Base-by-base conservation (phyloP, 495 filamentous ascomycete species). In the Oleoguttula mirabilis region DNA sequence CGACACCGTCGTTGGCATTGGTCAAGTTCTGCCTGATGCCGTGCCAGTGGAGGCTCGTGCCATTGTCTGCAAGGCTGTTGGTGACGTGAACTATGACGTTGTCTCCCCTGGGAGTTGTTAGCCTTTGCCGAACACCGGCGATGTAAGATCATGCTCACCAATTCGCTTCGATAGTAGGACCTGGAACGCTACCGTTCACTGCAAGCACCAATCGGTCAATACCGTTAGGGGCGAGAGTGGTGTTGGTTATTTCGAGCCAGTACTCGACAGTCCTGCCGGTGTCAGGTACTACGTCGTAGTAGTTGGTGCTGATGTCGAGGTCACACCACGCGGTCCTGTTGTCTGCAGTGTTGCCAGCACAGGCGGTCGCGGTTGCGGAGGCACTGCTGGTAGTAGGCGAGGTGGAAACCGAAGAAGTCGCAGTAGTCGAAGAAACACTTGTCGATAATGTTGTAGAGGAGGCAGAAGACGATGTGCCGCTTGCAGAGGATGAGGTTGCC, bases 1-100 rank as follows among this genome's bases (percentile, higher is more conserved):
- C 45, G 10, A 52, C 53, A 30, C 62, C 60, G 36, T 65, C 62
- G 44, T 53, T 48, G 17, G 45, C 37, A 38, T 50, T 55, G 23
- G 34, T 52, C 33, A 50, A 24, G 10, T 54, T 45, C 35, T 63
- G 60, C 10, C 62, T 37, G n/a, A 65, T 23, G 21, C 62, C 62
- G 38, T 65, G 62, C 57, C 57, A 65, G 47, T 65, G 60, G 12
- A 65, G 52, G 21, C 52, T 36, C 7, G 62, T 65, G 11, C 60
- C 61, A 37, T 64, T 64, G 25, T 56, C 41, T n/a, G 49, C 32
- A 22, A 60, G 39, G 5, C 22, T 31, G 37, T 62, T 64, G 32
- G 39, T 58, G 1, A 64, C 58, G 23, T 39, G 58, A 38, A 64
- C 38, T 4, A 25, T 27, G 21, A 64, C 30, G 5, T 16, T 50